Evolutionary conservation across 2,329 filamentous ascomycete species (phyloP).

Genomic region (Harringtonia aguacate): DNA sequence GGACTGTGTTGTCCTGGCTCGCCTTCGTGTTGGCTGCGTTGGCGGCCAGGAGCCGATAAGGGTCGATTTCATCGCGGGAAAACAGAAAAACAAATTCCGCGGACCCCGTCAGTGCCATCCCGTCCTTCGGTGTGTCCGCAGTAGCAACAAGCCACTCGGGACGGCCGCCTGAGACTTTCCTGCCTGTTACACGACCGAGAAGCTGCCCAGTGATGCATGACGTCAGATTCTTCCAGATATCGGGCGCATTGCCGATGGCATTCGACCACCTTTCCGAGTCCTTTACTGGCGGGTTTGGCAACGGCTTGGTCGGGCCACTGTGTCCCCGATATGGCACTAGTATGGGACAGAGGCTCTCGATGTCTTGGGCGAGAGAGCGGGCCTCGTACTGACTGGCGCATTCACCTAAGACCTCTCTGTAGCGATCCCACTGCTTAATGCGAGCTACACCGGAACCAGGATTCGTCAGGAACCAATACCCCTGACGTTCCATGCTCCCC

Average conservation of each 20-base stretch:
- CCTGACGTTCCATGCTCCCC: conserved; percentile 37
- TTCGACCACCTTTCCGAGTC: conserved; percentile 7
- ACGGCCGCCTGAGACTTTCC: conserved; percentile 15
- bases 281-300: background rate
- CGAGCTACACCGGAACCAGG: conserved; percentile 22
- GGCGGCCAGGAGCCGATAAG: conserved; percentile 18
- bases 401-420: conserved; percentile 43
- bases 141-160: conserved; percentile 42
- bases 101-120: conserved; percentile 23
- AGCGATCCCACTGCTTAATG: conserved; percentile 44
- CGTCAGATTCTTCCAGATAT: conserved; percentile 43
- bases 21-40: background rate
- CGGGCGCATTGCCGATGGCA: conserved; percentile 2
- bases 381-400: conserved; percentile 32
- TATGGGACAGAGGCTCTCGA: conserved; percentile 26
- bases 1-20: background rate
- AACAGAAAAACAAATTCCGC: conserved; percentile 38
- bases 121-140: conserved; percentile 37
- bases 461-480: conserved; percentile 43
- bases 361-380: conserved; percentile 29
- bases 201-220: conserved; percentile 32
- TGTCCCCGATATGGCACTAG: conserved; percentile 30
- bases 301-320: background rate
- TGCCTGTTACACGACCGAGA: conserved; percentile 36
- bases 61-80: conserved; percentile 31